These are phyloP conservation scores for Trypanosoma avium DNA, from an alignment of 208 protist genomes.

Conservation along the genomic window DNA sequence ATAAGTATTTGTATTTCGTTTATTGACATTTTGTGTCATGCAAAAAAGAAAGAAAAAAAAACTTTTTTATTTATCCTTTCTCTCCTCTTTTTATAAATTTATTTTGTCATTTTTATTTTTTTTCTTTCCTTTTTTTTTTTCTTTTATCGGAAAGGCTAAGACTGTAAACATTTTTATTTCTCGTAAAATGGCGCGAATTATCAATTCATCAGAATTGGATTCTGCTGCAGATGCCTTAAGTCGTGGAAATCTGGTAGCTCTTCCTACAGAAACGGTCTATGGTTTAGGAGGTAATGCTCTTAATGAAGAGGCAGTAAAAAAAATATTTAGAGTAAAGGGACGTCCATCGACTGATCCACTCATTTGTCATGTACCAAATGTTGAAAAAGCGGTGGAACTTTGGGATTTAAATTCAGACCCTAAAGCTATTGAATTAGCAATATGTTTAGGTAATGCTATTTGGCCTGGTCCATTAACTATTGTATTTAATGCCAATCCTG, in stretches of 20 bases:
- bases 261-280: constrained; percentile 99
- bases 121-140: neutral
- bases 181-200: constrained; percentile 46
- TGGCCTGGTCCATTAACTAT: constrained; percentile 95
- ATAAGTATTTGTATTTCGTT: too few species aligned
- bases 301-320: constrained; percentile 66
- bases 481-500: constrained; percentile 62
- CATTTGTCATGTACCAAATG: constrained; percentile 93
- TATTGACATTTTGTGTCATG: too few species aligned
- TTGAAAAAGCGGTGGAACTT: constrained; percentile 62
- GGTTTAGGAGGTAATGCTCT: constrained; percentile 96
- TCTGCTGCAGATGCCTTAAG: constrained; percentile 49
- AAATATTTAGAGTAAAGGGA: constrained; percentile 96
- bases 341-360: constrained; percentile 95
- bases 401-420: constrained; percentile 56
- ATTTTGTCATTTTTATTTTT: neutral
- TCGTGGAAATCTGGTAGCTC: constrained; percentile 88
- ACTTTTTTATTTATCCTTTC: constrained; percentile 5
- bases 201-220: constrained; percentile 49
- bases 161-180: neutral
- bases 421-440: constrained; percentile 52
- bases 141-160: constrained; percentile 18
- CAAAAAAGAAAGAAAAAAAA: too few species aligned
- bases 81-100: constrained; percentile 18
- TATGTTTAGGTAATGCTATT: constrained; percentile 54